A percentile compares a stretch with the other conserved stretches of the same genome.
Conservation (phyloP, 108 stramenopile genomes). For the Cyclotella atomus region DNA sequence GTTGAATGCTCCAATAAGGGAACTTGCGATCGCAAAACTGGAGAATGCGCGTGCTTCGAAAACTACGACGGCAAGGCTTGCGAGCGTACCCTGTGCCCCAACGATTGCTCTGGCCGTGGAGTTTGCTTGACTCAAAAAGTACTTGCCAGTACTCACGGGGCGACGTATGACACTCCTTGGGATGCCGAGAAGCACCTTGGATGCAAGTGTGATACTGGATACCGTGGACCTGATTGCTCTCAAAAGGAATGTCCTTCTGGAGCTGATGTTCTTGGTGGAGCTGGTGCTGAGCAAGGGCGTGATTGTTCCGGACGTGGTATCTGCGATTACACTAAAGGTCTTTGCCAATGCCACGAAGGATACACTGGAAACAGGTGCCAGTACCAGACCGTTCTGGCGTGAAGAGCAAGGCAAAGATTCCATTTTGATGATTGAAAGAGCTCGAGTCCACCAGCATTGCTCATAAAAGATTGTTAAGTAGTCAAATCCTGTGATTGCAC, state of each 20-base stretch:
- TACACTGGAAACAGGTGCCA: conserved; percentile 86
- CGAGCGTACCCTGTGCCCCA: conserved; percentile 69
- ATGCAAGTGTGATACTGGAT: conserved; percentile 88
- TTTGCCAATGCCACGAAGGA: conserved; percentile 81
- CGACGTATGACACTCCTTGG: conserved; percentile 65
- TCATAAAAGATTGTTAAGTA: neutral
- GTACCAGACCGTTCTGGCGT: conserved; percentile 67
- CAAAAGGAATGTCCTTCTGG: conserved; percentile 84
- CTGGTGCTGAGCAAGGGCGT: conserved; percentile 65
- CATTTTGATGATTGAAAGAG: too few relatives aligned
- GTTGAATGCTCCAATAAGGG: conserved; percentile 87
- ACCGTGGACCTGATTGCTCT: conserved; percentile 87
- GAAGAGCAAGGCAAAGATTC: too few relatives aligned
- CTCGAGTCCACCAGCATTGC: neutral
- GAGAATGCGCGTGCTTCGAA: conserved; percentile 77
- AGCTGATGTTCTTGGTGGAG: conserved; percentile 65
- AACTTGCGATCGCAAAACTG: conserved; percentile 70
- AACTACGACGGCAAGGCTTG: conserved; percentile 90
- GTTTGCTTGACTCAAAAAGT: conserved; percentile 74
- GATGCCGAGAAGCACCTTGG: conserved; percentile 83
- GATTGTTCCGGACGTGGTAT: conserved; percentile 87
- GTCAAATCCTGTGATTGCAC: too few relatives aligned
- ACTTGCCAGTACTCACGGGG: conserved; percentile 57
- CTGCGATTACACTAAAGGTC: conserved; percentile 70
- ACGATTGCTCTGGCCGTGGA: conserved; percentile 75